Evolutionary conservation across 306 rosid genomes (phyloP).

Genomic region (Lathyrus tuberosus): DNA sequence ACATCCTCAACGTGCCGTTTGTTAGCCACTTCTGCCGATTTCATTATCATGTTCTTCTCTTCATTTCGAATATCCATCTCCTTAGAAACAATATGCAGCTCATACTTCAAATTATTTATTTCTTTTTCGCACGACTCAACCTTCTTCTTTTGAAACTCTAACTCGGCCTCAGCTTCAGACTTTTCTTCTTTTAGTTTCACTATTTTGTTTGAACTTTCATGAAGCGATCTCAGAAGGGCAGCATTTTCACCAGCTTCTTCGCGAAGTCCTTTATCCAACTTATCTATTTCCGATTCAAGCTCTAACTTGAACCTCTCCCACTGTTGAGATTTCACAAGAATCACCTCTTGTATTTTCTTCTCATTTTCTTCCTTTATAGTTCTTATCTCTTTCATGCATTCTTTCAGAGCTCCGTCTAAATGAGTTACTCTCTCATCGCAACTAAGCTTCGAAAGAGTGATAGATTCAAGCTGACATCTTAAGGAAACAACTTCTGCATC

Average conservation of each 20-base stretch:
- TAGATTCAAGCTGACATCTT: slow-evolving; percentile 70
- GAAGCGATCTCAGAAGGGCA: slow-evolving; percentile 71
- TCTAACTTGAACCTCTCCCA: slow-evolving; percentile 77
- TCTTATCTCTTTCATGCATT: slow-evolving; percentile 82
- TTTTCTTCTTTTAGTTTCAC: slow-evolving; percentile 73
- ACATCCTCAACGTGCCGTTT: slow-evolving; percentile 75
- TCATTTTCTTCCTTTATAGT: slow-evolving; percentile 81
- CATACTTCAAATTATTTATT: slow-evolving; percentile 76
- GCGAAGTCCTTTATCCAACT: slow-evolving; percentile 69
- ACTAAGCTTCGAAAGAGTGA: slow-evolving; percentile 70
- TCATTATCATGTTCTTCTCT: slow-evolving; percentile 85
- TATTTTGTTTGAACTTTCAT: slow-evolving; percentile 73
- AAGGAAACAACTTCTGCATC: slow-evolving; percentile 86
- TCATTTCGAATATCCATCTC: slow-evolving; percentile 95
- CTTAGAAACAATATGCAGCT: slow-evolving; percentile 70
- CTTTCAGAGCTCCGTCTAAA: slow-evolving; percentile 89
- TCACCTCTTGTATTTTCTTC: slow-evolving; percentile 74
- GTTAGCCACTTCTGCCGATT: slow-evolving; percentile 81
- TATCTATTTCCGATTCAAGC: slow-evolving; percentile 67
- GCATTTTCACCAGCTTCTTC: slow-evolving; percentile 66
- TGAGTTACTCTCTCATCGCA: slow-evolving; percentile 80
- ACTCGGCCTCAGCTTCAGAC: slow-evolving; percentile 72
- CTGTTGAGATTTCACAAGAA: slow-evolving; percentile 63
- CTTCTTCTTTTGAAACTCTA: slow-evolving; percentile 65
- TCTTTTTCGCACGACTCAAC: slow-evolving; percentile 77